Evolutionary conservation across 2,329 filamentous ascomycete genomes (phyloP).

Genomic region (Dendrostoma leiphaemia): DNA sequence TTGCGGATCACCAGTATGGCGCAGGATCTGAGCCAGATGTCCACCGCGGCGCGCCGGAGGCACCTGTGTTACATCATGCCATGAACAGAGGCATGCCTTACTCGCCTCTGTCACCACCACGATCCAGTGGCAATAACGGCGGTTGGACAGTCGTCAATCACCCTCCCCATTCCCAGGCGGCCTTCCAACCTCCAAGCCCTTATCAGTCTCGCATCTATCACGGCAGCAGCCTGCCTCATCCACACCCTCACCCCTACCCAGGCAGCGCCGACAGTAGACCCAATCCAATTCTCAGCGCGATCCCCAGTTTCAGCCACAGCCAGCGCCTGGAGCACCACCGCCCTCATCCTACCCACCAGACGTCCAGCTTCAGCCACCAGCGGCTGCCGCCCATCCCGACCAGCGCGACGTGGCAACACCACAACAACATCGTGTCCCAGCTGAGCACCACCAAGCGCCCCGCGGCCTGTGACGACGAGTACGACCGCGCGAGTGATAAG

Average conservation of each 20-base stretch:
- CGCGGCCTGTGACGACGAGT: conserved; percentile 25
- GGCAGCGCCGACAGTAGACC: conserved; percentile 26
- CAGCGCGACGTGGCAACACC: not conserved
- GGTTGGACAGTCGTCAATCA: conserved; percentile 26
- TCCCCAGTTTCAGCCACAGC: conserved; percentile 34
- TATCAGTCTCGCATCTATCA: conserved; percentile 19
- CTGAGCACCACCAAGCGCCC: conserved; percentile 10
- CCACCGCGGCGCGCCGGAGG: not conserved
- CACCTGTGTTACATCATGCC: conserved; percentile 4
- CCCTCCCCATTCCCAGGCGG: conserved; percentile 7
- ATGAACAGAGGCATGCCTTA: conserved; percentile 3
- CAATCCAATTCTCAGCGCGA: conserved; percentile 43
- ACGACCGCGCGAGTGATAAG: conserved; percentile 19
- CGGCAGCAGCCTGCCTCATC: not conserved
- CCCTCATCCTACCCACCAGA: conserved; percentile 5
- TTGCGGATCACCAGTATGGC: conserved; percentile 34
- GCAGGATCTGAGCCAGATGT: conserved; percentile 37
- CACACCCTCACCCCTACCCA: not conserved
- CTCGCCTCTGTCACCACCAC: conserved; percentile 13
- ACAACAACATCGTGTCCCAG: not conserved
- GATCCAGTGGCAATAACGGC: conserved; percentile 1
- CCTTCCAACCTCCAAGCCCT: conserved; percentile 5
- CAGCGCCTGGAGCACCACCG: conserved; percentile 13
- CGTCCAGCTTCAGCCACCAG: conserved; percentile 3
- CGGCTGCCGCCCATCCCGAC: conserved; percentile 3